Evolutionary conservation across 805 yeast genomes (phyloP), one percentile per base, ranked within the genome.

Genomic region (Ogataea degrootiae): DNA sequence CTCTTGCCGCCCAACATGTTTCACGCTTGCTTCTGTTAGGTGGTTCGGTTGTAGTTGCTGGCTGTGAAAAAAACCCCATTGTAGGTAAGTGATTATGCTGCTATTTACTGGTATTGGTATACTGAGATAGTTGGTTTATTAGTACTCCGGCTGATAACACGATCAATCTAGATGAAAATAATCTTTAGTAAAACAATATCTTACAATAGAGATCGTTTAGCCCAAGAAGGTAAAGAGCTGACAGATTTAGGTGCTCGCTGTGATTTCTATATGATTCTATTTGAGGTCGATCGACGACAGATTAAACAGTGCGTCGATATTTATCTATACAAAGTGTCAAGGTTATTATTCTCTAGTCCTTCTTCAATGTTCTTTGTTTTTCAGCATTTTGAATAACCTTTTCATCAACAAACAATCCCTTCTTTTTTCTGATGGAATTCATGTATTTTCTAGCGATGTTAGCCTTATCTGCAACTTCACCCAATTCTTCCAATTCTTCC

Each of bases 311-410:
- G 34, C 40, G 31, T 14, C 17, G 21, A 14, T 39, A 26, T 3
- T 9, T 9, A 26, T 26, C 31, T 26, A 26, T 9, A 26, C 12
- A 26, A 26, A 26, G 11, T 6, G 12, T 26, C 21, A 19, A 19
- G 21, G 21, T 19, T 19, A 19, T 6, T 21, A 19, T 6, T 21
- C 23, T 23, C 34, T 46, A 55, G 36, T 84, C 87, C 62, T 75
- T 84, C 69, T 85, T 87, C 69, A 91, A 66, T 0, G 92, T 91
- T 64, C 97, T 77, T 68, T 94, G 98, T 66, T 91, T 89, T 65
- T 94, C 98, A 1, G 98, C 97, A 61, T 85, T 87, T 62, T 87
- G 79, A 21, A 94, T 86, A 39, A 94, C 86, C 67, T 91, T 91
- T 60, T 89, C 96, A 58, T 88, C 96, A 21, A 90, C 87, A 57